Base-by-base conservation (phyloP, 106 monocot species). In the Ottelia alismoides region DNA sequence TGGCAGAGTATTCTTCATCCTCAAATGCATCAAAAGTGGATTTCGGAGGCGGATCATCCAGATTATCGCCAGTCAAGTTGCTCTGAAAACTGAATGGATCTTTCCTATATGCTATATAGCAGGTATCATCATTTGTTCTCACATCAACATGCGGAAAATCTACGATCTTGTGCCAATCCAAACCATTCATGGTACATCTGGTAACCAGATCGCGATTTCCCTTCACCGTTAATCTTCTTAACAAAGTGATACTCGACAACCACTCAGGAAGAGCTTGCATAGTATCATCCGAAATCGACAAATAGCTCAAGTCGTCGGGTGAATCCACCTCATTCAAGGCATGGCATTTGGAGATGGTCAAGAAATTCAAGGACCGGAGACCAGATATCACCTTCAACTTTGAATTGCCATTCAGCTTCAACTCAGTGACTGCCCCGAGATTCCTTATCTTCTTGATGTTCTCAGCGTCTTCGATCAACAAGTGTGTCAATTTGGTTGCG, bases 41-140 rank as follows among this genome's bases (percentile, higher is more conserved):
- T n/a, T n/a, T n/a, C n/a, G 35, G 12, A 35, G 35, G 12, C 12
- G 35, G 35, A 5, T 49, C 48, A 19, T 49, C 48, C 2, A 14
- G 18, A 2, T 16, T 20, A 22, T 35, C 28, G 14, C 32, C 63
- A 11, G 27, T 22, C 28, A 51, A 52, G 20, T 63, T 52, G 51
- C 63, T 51, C 23, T 52, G 22, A 12, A 51, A 52, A 28, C 40
- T 32, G 29, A 43, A 22, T n/a, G 64, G 52, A 21, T 19, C 30
- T 16, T 64, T 64, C 11, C 25, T 40, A 28, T 64, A 64, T 25
- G 64, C 43, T 27, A 64, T 18, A 22, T 53, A 53, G 14, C 23
- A 43, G 1, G 53, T 44, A 3, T 44, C 53, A 27, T 64, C 64
- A 43, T 10, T 5, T 1, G 64, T 43, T 25, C 22, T 25, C n/a